A percentile compares a stretch with the other conserved stretches of the same genome.
Evolutionary conservation across 2,329 filamentous ascomycete genomes (phyloP).

Genomic region (Corinectria fuckeliana): DNA sequence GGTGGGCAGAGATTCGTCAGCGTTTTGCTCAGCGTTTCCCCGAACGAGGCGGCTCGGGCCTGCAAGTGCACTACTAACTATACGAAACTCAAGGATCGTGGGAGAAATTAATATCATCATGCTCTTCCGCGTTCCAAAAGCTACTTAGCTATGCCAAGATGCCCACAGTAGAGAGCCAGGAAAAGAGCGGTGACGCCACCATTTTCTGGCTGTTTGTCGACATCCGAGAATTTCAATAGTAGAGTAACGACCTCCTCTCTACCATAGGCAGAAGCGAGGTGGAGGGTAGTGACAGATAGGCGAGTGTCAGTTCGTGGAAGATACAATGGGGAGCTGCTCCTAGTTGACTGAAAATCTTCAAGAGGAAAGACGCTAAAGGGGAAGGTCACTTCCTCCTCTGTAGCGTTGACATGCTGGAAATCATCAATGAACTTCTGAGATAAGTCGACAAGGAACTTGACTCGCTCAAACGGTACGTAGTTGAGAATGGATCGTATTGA

Average conservation of each 20-base stretch:
- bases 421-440: neutral
- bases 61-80: constrained; percentile 14
- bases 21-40: constrained; percentile 6
- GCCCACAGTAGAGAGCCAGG: constrained; percentile 2
- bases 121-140: constrained; percentile 4
- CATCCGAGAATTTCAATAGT: neutral
- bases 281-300: neutral
- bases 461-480: neutral
- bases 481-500: neutral
- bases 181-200: neutral
- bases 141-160: neutral
- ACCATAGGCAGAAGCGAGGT: neutral
- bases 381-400: neutral
- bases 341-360: neutral
- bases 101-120: constrained; percentile 4
- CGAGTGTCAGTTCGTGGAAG: neutral
- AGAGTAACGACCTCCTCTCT: neutral
- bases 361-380: neutral
- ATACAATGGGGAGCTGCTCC: neutral
- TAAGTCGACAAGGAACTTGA: neutral
- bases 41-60: neutral
- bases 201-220: neutral
- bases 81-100: constrained; percentile 4
- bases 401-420: neutral
- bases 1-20: neutral